Evolutionary conservation across 1,139 yeast genomes (phyloP), one percentile per base, ranked within the genome.

Genomic region (Yamadazyma mexicana): DNA sequence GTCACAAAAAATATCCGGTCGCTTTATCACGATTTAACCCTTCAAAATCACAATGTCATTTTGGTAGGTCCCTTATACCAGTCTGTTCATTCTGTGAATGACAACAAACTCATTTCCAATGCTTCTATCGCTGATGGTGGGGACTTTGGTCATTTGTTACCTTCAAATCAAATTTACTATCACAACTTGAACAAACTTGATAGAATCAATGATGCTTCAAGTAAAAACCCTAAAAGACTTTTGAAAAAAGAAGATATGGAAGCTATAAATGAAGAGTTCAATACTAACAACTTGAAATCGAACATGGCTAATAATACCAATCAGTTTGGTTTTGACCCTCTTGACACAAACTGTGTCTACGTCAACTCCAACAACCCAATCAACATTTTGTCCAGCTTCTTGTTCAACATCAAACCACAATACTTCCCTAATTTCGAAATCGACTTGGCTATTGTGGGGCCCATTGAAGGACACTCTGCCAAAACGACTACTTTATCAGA

Each of bases 381-480:
- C 22, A 61, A 60, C 29, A 42, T 63, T 1, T 52, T 70, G 33
- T 47, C 62, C 6, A 54, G 66, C 22, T 71, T 64, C 1, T 46
- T 65, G 25, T 66, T 66, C 40, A 53, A 59, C 15, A 52, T 73
- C 30, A 45, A 70, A 15, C 73, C 74, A 2, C 39, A 39, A 3
- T 54, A 49, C 42, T 60, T 64, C 41, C 58, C 65, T 0, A 52
- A 55, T 9, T 57, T 62, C 40, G 44, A 50, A 3, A 64, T 70
- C 1, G 77, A 73, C 46, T 54, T 72, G 49, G 61, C 72, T 2
- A 38, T 73, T 14, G 40, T 69, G 12, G 75, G 77, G 1, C 75
- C 77, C 3, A 59, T 63, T 39, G 69, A 63, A 44, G 68, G 68
- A 2, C 10, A 28, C 17, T 7, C 40, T 37, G 45, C 45, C 39